Conservation (phyloP, 2,329 filamentous ascomycete species). For the Pseudogymnoascus sp. region DNA sequence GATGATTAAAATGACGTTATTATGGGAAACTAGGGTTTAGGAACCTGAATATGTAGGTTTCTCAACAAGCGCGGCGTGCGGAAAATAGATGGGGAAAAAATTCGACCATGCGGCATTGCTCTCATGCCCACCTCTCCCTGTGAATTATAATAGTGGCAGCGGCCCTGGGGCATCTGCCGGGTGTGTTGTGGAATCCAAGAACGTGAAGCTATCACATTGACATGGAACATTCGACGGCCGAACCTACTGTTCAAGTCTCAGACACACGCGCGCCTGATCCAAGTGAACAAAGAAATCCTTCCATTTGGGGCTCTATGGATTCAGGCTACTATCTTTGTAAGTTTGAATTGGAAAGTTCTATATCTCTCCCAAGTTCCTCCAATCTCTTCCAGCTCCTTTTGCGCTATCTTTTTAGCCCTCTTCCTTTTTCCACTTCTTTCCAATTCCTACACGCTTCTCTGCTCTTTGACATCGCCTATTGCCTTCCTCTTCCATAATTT, state of each 20-base stretch:
- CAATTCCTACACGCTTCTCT: neutral
- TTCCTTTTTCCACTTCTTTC: conserved; percentile 2
- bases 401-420: neutral
- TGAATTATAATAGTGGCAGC: neutral
- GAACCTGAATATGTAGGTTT: neutral
- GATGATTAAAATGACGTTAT: neutral
- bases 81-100: neutral
- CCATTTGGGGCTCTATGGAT: neutral
- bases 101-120: neutral
- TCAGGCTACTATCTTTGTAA: neutral
- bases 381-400: neutral
- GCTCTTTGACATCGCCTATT: neutral
- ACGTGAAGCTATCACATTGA: neutral
- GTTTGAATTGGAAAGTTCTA: conserved; percentile 1
- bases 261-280: neutral
- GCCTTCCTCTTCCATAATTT: neutral
- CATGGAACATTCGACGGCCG: neutral
- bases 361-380: neutral
- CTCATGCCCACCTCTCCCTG: neutral
- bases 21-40: neutral
- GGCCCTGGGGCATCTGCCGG: neutral
- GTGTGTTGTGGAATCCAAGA: neutral
- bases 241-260: neutral
- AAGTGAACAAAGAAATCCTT: neutral
- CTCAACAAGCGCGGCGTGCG: neutral